phyloP scores from a whole-genome alignment of 2,329 filamentous ascomycete genomes.

The Incumbomyces lentus region DNA sequence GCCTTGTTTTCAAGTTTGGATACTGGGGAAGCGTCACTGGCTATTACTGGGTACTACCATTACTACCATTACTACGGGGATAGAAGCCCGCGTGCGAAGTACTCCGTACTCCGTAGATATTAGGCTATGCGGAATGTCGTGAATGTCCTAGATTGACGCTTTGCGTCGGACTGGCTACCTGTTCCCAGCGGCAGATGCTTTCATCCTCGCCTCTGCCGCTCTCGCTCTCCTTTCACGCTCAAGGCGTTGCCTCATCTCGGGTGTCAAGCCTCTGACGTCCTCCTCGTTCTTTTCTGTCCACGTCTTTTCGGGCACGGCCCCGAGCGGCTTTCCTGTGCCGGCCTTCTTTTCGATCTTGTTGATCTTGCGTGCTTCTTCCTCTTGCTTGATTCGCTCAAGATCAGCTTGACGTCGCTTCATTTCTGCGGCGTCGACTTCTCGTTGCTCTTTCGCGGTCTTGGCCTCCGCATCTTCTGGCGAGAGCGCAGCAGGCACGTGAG shows the following conservation, averaged over 20 bases:
- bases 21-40: too few species aligned
- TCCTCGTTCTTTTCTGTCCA: constrained; percentile 73
- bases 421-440: constrained; percentile 58
- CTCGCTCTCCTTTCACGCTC: constrained; percentile 83
- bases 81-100: too few species aligned
- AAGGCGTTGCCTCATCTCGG: constrained; percentile 72
- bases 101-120: too few species aligned
- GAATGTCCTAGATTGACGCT: too few species aligned
- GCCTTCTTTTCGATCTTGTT: constrained; percentile 39
- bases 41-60: too few species aligned
- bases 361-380: constrained; percentile 40
- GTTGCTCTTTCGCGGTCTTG: constrained; percentile 59
- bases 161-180: neutral
- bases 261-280: constrained; percentile 71
- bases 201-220: constrained; percentile 80
- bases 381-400: constrained; percentile 58
- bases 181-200: constrained; percentile 48
- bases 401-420: constrained; percentile 61
- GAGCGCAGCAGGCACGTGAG: constrained; percentile 62
- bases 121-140: too few species aligned
- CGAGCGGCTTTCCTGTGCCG: constrained; percentile 43
- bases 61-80: too few species aligned
- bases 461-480: constrained; percentile 60
- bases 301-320: constrained; percentile 52
- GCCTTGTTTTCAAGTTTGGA: too few species aligned